Percentiles rank a stretch among this genome's conserved stretches.
Conservation (phyloP, 495 filamentous ascomycete genomes). For the Tuber calosporum region DNA sequence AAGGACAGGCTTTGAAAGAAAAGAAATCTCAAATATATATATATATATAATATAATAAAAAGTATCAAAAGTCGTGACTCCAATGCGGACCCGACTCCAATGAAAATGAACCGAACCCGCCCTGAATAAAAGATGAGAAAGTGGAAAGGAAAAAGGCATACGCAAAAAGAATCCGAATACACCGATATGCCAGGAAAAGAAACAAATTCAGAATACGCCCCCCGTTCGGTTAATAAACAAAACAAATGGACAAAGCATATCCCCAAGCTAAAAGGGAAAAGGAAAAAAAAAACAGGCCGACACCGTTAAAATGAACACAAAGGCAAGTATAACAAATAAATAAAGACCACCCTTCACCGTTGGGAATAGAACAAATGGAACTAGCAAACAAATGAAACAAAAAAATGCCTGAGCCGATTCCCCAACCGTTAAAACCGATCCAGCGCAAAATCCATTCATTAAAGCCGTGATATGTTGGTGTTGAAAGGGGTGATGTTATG, state of each 20-base stretch:
- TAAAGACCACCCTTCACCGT: slow-evolving; percentile 40
- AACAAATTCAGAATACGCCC: slow-evolving; percentile 26
- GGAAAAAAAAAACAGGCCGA: slow-evolving; percentile 38
- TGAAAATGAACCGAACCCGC: slow-evolving; percentile 26
- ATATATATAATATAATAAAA: slow-evolving; percentile 4
- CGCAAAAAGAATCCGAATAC: slow-evolving; percentile 33
- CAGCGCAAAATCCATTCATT: slow-evolving; percentile 40
- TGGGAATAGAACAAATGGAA: slow-evolving; percentile 39
- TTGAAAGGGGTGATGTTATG: slow-evolving; percentile 41
- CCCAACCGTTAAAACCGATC: slow-evolving; percentile 18
- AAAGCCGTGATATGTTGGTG: slow-evolving; percentile 42
- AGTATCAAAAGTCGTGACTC: neutral
- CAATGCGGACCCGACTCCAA: slow-evolving; percentile 29
- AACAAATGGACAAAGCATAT: slow-evolving; percentile 26
- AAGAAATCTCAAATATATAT: neutral
- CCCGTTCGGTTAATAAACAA: slow-evolving; percentile 38
- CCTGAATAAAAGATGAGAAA: slow-evolving; percentile 28
- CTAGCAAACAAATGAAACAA: slow-evolving; percentile 13
- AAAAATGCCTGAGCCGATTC: slow-evolving; percentile 29
- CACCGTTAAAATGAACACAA: slow-evolving; percentile 36
- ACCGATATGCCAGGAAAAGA: slow-evolving; percentile 38
- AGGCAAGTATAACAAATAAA: slow-evolving; percentile 34
- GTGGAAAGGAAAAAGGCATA: slow-evolving; percentile 25
- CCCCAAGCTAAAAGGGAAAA: slow-evolving; percentile 28
- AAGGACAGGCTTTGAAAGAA: neutral